Percentiles rank a stretch among this genome's conserved stretches.
phyloP scores from a whole-genome alignment of 1,284 basidiomycete species.

The Amylostereum areolatum region DNA sequence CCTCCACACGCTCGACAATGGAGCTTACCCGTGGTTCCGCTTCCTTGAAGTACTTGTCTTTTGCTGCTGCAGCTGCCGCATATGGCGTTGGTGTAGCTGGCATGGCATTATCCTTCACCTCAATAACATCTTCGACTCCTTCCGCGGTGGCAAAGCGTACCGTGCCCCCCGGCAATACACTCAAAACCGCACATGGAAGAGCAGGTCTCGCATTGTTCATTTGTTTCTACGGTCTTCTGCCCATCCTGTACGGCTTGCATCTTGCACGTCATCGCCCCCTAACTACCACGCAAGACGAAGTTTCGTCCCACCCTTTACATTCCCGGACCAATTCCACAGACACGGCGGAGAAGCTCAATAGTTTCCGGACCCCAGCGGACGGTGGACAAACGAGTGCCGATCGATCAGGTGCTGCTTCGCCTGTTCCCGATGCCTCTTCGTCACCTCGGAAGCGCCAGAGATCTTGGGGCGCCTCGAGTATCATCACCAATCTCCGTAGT shows the following conservation, averaged over 20 bases:
- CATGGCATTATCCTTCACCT: slow-evolving; percentile 55
- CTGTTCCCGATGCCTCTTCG: slow-evolving; percentile 36
- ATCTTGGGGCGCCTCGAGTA: slow-evolving; percentile 47
- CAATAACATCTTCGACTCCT: slow-evolving; percentile 27
- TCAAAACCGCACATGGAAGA: slow-evolving; percentile 57
- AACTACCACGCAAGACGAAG: slow-evolving; percentile 6
- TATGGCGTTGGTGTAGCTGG: slow-evolving; percentile 59
- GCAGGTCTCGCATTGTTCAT: slow-evolving; percentile 58
- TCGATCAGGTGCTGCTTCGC: slow-evolving; percentile 10
- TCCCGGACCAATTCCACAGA: slow-evolving; percentile 34
- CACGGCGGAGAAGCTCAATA: slow-evolving; percentile 39
- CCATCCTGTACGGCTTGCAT: slow-evolving; percentile 34
- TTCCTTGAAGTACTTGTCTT: slow-evolving; percentile 30
- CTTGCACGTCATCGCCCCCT: slow-evolving; percentile 18
- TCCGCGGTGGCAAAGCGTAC: slow-evolving; percentile 25
- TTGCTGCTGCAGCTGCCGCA: slow-evolving; percentile 38
- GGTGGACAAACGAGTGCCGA: slow-evolving; percentile 1
- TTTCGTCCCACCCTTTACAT: slow-evolving; percentile 7
- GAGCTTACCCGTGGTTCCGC: slow-evolving; percentile 11
- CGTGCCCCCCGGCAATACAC: slow-evolving; percentile 23
- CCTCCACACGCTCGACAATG: slow-evolving; percentile 22
- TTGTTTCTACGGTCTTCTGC: slow-evolving; percentile 50
- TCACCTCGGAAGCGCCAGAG: slow-evolving; percentile 38
- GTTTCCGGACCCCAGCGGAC: slow-evolving; percentile 4
- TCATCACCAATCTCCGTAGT: slow-evolving; percentile 34